Evolutionary conservation across 805 yeast genomes (phyloP), one percentile per base, ranked within the genome.

Genomic region (Zygosaccharomyces lentus): DNA sequence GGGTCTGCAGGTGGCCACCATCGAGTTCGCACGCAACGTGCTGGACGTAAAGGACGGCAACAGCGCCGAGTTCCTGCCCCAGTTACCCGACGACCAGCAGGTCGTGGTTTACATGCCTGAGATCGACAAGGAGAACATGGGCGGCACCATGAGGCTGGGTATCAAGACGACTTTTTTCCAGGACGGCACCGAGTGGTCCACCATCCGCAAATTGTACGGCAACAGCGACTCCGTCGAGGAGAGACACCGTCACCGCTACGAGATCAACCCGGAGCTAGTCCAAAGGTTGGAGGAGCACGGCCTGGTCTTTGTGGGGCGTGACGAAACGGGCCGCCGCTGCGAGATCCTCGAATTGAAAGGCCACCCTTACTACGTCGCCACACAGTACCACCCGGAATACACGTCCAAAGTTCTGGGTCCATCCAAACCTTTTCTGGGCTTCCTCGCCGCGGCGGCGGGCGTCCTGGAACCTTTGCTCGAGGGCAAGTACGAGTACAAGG

Each of bases 131-230:
- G 82, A 85, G 57, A 88, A 87, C 66, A 77, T 93, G 74, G 99
- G 99, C 53, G 99, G 99, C 56, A 91, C 98, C 42, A 93, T 93
- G 99, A 84, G 99, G 75, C 78, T 93, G 57, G 99, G 99, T 58
- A 76, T 88, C 54, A 89, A 96, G 70, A 81, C 90, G 55, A 89
- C 98, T 32, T 78, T 76, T 53, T 93, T 93, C 76, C 82, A 79
- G 59, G 71, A 71, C 13, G 80, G 74, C 52, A 69, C 86, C 39
- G 83, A 83, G 52, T 73, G 81, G 78, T 78, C 87, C 39, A 76
- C 73, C 52, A 78, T 93, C 59, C 81, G 86, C 68, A 77, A 80
- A 69, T 74, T 91, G 45, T 91, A 91, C 66, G 95, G 93, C 47
- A 81, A 78, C 48, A 74, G 75, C 24, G 75, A 73, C 2, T 71